Conservation (phyloP, 2,329 filamentous ascomycete species). For the Penicillium sp. region DNA sequence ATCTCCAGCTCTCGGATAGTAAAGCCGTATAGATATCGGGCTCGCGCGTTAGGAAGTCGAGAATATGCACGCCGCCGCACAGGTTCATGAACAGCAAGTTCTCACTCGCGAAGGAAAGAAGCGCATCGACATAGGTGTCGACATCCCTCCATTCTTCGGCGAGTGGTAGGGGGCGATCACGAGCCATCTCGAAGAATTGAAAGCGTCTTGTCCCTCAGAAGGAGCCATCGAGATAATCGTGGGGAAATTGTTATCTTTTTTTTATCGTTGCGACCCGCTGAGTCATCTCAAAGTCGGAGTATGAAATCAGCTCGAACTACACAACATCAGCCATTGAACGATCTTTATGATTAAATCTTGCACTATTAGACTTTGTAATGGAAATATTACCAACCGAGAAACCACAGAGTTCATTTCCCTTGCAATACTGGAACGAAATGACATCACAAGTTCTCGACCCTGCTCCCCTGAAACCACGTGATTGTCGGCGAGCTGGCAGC, state of each 20-base stretch:
- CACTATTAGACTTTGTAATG: neutral
- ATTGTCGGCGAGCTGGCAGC: slow-evolving; percentile 12
- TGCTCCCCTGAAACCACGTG: slow-evolving; percentile 6
- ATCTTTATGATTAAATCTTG: neutral
- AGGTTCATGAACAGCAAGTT: slow-evolving; percentile 78
- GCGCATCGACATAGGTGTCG: slow-evolving; percentile 74
- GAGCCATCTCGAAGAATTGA: slow-evolving; percentile 41
- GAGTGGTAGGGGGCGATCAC: slow-evolving; percentile 62
- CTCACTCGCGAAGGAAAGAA: slow-evolving; percentile 72
- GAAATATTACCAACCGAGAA: neutral
- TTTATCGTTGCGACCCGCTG: slow-evolving; percentile 10
- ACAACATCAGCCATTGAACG: neutral
- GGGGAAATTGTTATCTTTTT: slow-evolving; percentile 21
- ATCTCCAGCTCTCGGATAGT: slow-evolving; percentile 76
- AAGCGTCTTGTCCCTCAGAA: neutral
- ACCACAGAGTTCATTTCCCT: neutral
- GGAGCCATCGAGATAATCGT: slow-evolving; percentile 8
- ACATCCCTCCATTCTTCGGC: slow-evolving; percentile 65
- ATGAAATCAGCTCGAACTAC: neutral
- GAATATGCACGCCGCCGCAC: slow-evolving; percentile 94
- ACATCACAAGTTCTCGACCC: neutral
- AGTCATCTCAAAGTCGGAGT: slow-evolving; percentile 1
- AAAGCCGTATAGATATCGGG: slow-evolving; percentile 78
- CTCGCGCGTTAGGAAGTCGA: slow-evolving; percentile 89
- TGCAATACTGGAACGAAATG: neutral